phyloP scores from a whole-genome alignment of 225 moss, liverwort and hornwort genomes.

The Physcomitrium patens region DNA sequence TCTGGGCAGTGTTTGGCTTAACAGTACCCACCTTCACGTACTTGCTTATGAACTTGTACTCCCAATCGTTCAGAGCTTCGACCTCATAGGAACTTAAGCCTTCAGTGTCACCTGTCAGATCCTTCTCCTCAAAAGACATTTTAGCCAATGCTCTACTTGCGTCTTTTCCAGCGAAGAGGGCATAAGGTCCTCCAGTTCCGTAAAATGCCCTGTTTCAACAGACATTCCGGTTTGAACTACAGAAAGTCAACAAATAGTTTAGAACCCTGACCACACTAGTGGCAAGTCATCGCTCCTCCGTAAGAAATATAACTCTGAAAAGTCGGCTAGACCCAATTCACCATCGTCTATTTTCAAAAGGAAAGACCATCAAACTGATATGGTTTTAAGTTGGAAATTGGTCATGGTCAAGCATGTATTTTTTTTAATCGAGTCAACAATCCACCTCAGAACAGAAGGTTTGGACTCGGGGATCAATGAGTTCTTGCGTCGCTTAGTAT shows the following conservation, averaged over 20 bases:
- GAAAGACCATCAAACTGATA: no score
- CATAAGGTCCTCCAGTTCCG: slow-evolving; percentile 62
- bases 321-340: slow-evolving; percentile 9
- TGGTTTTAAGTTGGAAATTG: no score
- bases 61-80: slow-evolving; percentile 84
- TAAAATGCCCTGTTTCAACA: slow-evolving; percentile 50
- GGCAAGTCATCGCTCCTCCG: neutral
- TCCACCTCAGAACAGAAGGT: no score
- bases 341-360: no score
- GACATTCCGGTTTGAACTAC: neutral
- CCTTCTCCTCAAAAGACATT: slow-evolving; percentile 68
- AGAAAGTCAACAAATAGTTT: neutral
- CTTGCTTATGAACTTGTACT: slow-evolving; percentile 85
- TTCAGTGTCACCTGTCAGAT: slow-evolving; percentile 68
- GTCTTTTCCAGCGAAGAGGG: slow-evolving; percentile 61
- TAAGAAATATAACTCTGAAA: neutral
- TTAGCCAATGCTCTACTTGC: slow-evolving; percentile 68
- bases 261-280: neutral
- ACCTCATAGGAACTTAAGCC: slow-evolving; percentile 66
- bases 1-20: slow-evolving; percentile 31
- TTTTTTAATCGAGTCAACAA: no score
- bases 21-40: slow-evolving; percentile 80
- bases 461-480: no score
- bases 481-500: slow-evolving; percentile 1
- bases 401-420: no score